These are phyloP conservation scores for Diaporthe humulicola DNA, from an alignment of 2,329 filamentous ascomycete genomes.

Conservation along the genomic window DNA sequence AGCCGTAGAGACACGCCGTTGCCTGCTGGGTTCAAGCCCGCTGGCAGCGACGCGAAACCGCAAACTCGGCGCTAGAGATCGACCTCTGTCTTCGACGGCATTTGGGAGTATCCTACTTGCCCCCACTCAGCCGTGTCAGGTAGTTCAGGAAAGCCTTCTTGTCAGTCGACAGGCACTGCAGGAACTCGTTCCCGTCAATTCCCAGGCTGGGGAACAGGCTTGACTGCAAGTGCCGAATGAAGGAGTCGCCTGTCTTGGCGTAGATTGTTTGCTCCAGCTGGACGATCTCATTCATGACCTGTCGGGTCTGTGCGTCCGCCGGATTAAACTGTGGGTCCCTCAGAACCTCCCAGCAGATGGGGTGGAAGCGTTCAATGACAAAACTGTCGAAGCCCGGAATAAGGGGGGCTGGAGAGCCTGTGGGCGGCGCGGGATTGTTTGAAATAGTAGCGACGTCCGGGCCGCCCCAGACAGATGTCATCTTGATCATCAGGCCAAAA, in stretches of 20 bases:
- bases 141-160: conserved; percentile 75
- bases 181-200: conserved; percentile 71
- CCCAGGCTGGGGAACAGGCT: conserved; percentile 76
- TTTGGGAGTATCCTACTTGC: not conserved
- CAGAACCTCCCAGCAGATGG: conserved; percentile 90
- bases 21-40: not conserved
- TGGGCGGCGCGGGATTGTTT: conserved; percentile 63
- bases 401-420: conserved; percentile 64
- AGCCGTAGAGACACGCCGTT: not conserved
- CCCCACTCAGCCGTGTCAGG: conserved; percentile 59
- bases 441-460: conserved; percentile 77
- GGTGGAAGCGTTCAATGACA: conserved; percentile 89
- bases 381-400: conserved; percentile 94
- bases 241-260: conserved; percentile 86
- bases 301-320: conserved; percentile 87
- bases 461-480: conserved; percentile 92
- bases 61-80: conserved; percentile 11
- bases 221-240: conserved; percentile 77
- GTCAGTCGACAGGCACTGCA: conserved; percentile 71
- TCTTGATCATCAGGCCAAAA: conserved; percentile 84
- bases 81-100: not conserved
- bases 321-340: conserved; percentile 84
- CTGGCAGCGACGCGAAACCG: not conserved
- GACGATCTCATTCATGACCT: conserved; percentile 90
- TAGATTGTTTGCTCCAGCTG: conserved; percentile 91